Conservation (phyloP, 768 basidiomycete genomes). For the Collybiopsis luxurians region DNA sequence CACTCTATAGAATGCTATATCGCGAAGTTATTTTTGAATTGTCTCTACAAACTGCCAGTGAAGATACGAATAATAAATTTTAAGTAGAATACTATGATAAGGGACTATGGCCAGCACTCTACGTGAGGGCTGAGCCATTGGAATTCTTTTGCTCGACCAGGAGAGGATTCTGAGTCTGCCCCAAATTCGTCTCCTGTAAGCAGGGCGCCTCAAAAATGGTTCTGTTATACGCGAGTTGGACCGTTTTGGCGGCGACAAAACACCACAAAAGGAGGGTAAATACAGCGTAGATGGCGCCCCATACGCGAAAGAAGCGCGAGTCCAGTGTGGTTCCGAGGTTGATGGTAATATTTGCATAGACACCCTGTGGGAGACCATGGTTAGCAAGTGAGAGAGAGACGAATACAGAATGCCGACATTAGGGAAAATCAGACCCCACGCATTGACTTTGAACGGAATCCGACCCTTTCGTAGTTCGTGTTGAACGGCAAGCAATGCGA, state of each 20-base stretch:
- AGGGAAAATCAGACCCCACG: conserved; percentile 73
- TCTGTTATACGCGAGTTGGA: conserved; percentile 29
- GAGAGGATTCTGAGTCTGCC: conserved; percentile 24
- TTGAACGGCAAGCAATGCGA: conserved; percentile 48
- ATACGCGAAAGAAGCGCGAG: conserved; percentile 53
- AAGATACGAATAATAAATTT: no score
- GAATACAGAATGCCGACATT: conserved; percentile 40
- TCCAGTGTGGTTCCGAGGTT: conserved; percentile 47
- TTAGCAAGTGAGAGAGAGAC: background rate
- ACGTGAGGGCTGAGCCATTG: no score
- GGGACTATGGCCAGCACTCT: no score
- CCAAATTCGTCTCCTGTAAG: conserved; percentile 29
- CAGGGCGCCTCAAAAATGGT: conserved; percentile 43
- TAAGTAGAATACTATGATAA: no score
- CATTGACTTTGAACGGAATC: conserved; percentile 53
- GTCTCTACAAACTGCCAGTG: no score
- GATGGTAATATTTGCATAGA: conserved; percentile 65
- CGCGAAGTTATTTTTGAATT: no score
- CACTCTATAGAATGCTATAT: no score
- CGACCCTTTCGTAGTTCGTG: conserved; percentile 36
- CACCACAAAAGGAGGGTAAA: conserved; percentile 53
- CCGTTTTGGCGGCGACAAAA: conserved; percentile 42
- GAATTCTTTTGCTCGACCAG: background rate
- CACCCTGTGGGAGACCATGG: conserved; percentile 37
- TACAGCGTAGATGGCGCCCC: conserved; percentile 53